Percentiles rank a stretch among this genome's conserved stretches.
Conservation (phyloP, 371 early-diverging fungal species). For the Haplosporangium sp. region DNA sequence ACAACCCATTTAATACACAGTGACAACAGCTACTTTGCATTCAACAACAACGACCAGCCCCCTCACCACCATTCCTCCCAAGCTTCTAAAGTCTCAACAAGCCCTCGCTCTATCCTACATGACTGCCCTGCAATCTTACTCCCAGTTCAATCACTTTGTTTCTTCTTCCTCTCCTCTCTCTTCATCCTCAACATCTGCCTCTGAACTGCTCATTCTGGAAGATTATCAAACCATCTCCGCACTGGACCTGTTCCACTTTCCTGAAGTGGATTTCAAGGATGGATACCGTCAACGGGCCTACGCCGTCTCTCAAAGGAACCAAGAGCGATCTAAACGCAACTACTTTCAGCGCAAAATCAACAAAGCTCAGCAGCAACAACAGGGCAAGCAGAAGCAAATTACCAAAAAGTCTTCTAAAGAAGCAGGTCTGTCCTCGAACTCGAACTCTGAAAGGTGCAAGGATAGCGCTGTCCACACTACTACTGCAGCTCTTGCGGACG, state of each 20-base stretch:
- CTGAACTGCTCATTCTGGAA: neutral
- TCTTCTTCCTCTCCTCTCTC: neutral
- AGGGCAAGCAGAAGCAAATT: neutral
- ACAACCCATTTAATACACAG: neutral
- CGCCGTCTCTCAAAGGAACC: slow-evolving; percentile 14
- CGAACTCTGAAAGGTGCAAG: slow-evolving; percentile 6
- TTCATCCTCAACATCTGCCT: neutral
- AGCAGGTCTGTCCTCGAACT: neutral
- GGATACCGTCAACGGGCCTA: slow-evolving; percentile 20
- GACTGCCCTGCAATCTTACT: slow-evolving; percentile 27
- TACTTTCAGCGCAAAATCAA: slow-evolving; percentile 3
- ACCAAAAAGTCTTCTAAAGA: neutral
- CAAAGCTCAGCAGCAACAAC: neutral
- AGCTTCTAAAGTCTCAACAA: slow-evolving; percentile 24
- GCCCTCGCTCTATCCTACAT: slow-evolving; percentile 21
- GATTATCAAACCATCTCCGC: slow-evolving; percentile 17
- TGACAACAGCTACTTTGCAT: too few relatives aligned
- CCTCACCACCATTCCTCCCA: slow-evolving; percentile 17
- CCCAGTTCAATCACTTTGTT: slow-evolving; percentile 1
- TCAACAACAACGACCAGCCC: too few relatives aligned
- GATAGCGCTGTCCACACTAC: neutral
- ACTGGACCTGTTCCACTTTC: slow-evolving; percentile 16
- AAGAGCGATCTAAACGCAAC: slow-evolving; percentile 12
- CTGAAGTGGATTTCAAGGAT: slow-evolving; percentile 29
- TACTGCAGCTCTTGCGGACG: too few relatives aligned